These are phyloP conservation scores for Digitaria exilis DNA, from an alignment of 202 grass and related monocot species.

Conservation along the genomic window DNA sequence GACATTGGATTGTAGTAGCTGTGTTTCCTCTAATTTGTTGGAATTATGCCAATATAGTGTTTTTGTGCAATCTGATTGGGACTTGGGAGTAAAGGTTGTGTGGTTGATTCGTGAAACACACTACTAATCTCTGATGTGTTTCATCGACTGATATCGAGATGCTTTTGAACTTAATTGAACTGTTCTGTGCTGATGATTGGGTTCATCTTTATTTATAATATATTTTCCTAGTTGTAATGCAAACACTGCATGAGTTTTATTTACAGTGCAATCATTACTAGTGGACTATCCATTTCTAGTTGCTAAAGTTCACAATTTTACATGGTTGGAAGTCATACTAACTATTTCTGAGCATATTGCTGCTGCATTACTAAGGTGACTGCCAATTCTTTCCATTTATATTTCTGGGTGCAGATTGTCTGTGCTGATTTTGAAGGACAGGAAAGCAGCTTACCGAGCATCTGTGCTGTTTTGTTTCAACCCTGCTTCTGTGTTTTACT, in stretches of 20 bases:
- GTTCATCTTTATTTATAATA: neutral
- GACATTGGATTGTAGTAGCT: neutral
- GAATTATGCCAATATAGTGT: neutral
- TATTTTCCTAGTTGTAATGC: neutral
- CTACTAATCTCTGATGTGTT: slow-evolving; percentile 1
- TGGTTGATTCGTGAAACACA: neutral
- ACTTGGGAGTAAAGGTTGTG: neutral
- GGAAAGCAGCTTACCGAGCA: slow-evolving; percentile 57
- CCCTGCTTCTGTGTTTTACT: slow-evolving; percentile 93
- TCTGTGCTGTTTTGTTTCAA: slow-evolving; percentile 90
- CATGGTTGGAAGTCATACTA: neutral
- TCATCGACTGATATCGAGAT: neutral
- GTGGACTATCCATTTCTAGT: neutral
- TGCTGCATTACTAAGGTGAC: neutral
- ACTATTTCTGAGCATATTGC: neutral
- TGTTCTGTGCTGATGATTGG: neutral
- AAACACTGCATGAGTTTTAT: neutral
- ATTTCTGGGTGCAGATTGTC: slow-evolving; percentile 63
- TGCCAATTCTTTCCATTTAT: neutral
- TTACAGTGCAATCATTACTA: neutral
- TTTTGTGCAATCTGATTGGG: too few relatives aligned
- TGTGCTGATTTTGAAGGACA: slow-evolving; percentile 67
- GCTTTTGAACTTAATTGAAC: neutral
- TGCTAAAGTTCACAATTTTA: neutral
- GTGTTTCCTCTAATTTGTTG: neutral